phyloP scores from a whole-genome alignment of 1,139 yeast genomes.

The Cylindricascospora bacillispora region DNA sequence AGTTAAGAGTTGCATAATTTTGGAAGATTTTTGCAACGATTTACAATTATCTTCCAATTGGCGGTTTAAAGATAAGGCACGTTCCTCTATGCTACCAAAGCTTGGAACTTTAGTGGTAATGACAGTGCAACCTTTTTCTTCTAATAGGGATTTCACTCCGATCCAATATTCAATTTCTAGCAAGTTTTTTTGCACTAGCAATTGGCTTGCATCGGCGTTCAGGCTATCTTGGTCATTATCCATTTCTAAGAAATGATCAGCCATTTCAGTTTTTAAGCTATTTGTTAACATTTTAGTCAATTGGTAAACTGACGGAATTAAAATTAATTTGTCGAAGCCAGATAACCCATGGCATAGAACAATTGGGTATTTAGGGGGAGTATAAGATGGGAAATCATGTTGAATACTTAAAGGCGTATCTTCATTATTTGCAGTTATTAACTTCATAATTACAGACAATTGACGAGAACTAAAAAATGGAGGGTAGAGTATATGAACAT shows the following conservation, averaged over 20 bases:
- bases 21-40: slow-evolving; percentile 15
- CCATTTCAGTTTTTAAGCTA: slow-evolving; percentile 11
- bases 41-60: slow-evolving; percentile 30
- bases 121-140: slow-evolving; percentile 51
- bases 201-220: slow-evolving; percentile 10
- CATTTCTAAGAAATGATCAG: slow-evolving; percentile 15
- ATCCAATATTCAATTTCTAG: slow-evolving; percentile 62
- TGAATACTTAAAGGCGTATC: too few species aligned
- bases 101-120: slow-evolving; percentile 73
- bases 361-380: slow-evolving; percentile 46
- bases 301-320: slow-evolving; percentile 34
- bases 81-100: slow-evolving; percentile 56
- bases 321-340: slow-evolving; percentile 55
- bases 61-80: slow-evolving; percentile 49
- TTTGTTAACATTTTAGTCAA: slow-evolving; percentile 18
- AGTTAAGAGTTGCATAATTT: too few species aligned
- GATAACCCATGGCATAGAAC: slow-evolving; percentile 77
- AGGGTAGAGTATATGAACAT: background rate
- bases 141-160: slow-evolving; percentile 57
- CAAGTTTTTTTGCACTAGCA: slow-evolving; percentile 23
- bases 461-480: slow-evolving; percentile 4
- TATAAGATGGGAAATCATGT: too few species aligned
- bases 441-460: too few species aligned
- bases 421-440: too few species aligned
- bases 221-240: slow-evolving; percentile 7